Evolutionary conservation across 2,329 filamentous ascomycete species (phyloP).

Genomic region (Diaporthe vaccinii): DNA sequence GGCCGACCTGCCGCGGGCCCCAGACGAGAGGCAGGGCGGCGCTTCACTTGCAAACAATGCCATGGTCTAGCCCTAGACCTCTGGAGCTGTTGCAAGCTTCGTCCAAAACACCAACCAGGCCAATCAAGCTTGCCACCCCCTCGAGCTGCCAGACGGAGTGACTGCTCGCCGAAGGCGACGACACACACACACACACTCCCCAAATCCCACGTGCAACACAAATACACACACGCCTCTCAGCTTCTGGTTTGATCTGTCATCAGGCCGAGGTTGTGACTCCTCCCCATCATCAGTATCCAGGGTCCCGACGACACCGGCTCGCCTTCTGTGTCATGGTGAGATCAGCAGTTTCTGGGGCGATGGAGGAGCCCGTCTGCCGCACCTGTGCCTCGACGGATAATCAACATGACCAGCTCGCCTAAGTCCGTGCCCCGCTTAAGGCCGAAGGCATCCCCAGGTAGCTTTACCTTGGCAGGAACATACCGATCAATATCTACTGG

Average conservation of each 20-base stretch:
- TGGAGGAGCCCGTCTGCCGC: neutral
- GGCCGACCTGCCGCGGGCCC: constrained; percentile 31
- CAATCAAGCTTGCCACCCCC: constrained; percentile 4
- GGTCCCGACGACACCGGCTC: neutral
- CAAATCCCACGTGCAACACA: neutral
- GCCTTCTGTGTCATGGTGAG: constrained; percentile 12
- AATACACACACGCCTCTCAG: neutral
- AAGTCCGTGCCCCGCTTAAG: constrained; percentile 30
- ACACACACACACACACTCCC: neutral
- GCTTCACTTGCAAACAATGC: constrained; percentile 34
- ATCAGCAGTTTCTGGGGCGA: constrained; percentile 21
- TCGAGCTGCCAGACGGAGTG: neutral
- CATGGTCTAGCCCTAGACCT: constrained; percentile 39
- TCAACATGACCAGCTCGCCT: constrained; percentile 16
- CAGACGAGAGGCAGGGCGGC: constrained; percentile 4
- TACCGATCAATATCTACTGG: neutral
- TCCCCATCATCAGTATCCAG: neutral
- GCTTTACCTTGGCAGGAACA: neutral
- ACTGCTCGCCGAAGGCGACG: constrained; percentile 17
- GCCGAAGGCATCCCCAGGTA: neutral
- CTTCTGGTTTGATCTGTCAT: neutral
- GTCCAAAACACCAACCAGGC: constrained; percentile 11
- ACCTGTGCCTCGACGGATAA: neutral
- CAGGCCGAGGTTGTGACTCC: neutral
- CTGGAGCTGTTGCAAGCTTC: constrained; percentile 25